A percentile compares a stretch with the other conserved stretches of the same genome.
phyloP scores from a whole-genome alignment of 768 basidiomycete species.

The Gyrodon lividus region DNA sequence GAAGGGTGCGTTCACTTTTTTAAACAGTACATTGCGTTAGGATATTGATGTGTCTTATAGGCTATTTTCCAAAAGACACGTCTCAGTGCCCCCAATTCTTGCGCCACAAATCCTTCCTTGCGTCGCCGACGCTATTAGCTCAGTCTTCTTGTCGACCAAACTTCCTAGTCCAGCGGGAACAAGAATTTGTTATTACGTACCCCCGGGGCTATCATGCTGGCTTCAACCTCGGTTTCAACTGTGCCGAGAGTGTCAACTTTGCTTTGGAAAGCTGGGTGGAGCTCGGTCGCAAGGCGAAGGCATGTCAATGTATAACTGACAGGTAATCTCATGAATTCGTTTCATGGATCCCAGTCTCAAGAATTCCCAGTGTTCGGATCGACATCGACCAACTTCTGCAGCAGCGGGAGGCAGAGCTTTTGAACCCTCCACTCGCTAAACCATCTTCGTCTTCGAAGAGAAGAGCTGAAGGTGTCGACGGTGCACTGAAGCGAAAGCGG shows the following conservation, averaged over 20 bases:
- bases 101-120: slow-evolving; percentile 94
- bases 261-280: slow-evolving; percentile 94
- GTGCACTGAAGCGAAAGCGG: slow-evolving; percentile 25
- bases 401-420: slow-evolving; percentile 56
- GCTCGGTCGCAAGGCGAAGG: slow-evolving; percentile 76
- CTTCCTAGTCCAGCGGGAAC: slow-evolving; percentile 84
- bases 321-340: slow-evolving; percentile 46
- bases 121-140: slow-evolving; percentile 80
- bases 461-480: slow-evolving; percentile 36
- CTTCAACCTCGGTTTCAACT: slow-evolving; percentile 95
- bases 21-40: not conserved
- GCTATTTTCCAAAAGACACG: slow-evolving; percentile 86
- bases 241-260: slow-evolving; percentile 97
- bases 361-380: slow-evolving; percentile 72
- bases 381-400: slow-evolving; percentile 84
- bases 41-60: slow-evolving; percentile 37
- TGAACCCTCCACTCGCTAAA: slow-evolving; percentile 4
- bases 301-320: slow-evolving; percentile 69
- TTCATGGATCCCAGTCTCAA: slow-evolving; percentile 6
- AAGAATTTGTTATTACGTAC: slow-evolving; percentile 96
- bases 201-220: slow-evolving; percentile 96
- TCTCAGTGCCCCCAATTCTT: slow-evolving; percentile 89
- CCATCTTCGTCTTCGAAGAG: slow-evolving; percentile 34
- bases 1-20: slow-evolving; percentile 54
- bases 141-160: slow-evolving; percentile 82